phyloP scores from a whole-genome alignment of 805 yeast species.

The Candida boleticola region DNA sequence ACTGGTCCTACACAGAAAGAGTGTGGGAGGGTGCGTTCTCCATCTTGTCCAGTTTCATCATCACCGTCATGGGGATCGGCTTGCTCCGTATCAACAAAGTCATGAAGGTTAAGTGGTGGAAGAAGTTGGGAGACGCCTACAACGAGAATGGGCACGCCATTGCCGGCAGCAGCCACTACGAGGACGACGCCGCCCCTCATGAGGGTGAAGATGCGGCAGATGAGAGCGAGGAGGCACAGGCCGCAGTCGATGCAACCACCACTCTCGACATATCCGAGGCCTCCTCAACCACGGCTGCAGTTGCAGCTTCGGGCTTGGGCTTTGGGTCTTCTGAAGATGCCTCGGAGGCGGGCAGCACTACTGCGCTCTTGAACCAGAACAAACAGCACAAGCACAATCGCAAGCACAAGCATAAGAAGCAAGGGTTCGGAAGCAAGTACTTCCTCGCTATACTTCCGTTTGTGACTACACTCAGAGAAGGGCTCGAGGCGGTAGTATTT shows the following conservation, averaged over 20 bases:
- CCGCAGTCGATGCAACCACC: background rate
- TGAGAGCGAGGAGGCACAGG: background rate
- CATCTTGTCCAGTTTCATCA: slow-evolving; percentile 71
- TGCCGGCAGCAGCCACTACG: background rate
- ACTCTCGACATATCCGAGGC: background rate
- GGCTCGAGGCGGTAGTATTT: slow-evolving; percentile 88
- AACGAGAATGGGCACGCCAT: slow-evolving; percentile 7
- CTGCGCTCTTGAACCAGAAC: background rate
- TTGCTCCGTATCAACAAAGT: slow-evolving; percentile 73
- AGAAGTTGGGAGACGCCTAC: slow-evolving; percentile 43
- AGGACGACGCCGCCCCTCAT: background rate
- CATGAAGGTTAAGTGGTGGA: slow-evolving; percentile 76
- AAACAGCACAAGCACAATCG: slow-evolving; percentile 4
- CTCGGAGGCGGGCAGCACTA: background rate
- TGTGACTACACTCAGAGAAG: slow-evolving; percentile 84
- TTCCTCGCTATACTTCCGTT: slow-evolving; percentile 78
- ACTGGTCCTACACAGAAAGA: slow-evolving; percentile 86
- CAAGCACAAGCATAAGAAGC: background rate
- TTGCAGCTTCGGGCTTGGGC: background rate
- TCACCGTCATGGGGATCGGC: slow-evolving; percentile 84
- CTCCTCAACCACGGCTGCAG: background rate
- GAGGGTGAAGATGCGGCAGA: background rate
- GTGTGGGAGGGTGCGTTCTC: slow-evolving; percentile 87
- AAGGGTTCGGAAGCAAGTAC: slow-evolving; percentile 50
- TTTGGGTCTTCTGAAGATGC: too few species aligned